Evolutionary conservation across 352 stramenopile genomes (phyloP).

Genomic region (Blastocystis sp.): DNA sequence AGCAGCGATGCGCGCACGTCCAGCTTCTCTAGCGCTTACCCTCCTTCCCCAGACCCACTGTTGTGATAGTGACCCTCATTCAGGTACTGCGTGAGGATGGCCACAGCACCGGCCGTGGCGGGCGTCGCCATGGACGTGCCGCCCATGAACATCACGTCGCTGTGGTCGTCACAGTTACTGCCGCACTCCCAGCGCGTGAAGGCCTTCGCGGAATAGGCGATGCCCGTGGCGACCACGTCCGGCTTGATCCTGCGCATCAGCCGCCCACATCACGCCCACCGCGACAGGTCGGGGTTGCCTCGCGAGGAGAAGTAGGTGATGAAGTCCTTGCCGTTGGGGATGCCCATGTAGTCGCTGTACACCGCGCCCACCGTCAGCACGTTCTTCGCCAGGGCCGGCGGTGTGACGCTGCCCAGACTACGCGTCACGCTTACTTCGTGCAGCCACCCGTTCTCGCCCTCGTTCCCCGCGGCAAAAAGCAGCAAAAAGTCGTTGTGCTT

Average conservation of each 20-base stretch:
- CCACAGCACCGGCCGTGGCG: neutral
- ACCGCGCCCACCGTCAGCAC: slow-evolving; percentile 13
- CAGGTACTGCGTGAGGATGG: slow-evolving; percentile 50
- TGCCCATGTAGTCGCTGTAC: neutral
- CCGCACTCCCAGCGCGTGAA: neutral
- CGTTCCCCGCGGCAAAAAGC: slow-evolving; percentile 48
- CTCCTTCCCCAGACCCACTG: neutral
- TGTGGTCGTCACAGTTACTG: slow-evolving; percentile 16
- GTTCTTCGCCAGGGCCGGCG: slow-evolving; percentile 41
- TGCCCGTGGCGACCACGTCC: slow-evolving; percentile 6
- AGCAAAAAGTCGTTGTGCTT: slow-evolving; percentile 50
- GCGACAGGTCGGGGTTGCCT: neutral
- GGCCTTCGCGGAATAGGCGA: slow-evolving; percentile 21
- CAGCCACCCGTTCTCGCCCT: slow-evolving; percentile 19
- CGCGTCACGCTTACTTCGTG: neutral
- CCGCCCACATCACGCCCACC: neutral
- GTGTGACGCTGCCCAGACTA: slow-evolving; percentile 28
- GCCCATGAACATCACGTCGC: neutral
- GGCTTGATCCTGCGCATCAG: slow-evolving; percentile 22
- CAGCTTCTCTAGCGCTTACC: slow-evolving; percentile 1
- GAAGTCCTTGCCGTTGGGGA: neutral
- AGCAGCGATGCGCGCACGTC: slow-evolving; percentile 34
- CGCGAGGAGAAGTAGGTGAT: slow-evolving; percentile 58
- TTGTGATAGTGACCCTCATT: slow-evolving; percentile 27
- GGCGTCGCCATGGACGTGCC: slow-evolving; percentile 31